Evolutionary conservation across 2,329 filamentous ascomycete species (phyloP), one percentile per base, ranked within the genome.

Genomic region (Fusarium sp.): DNA sequence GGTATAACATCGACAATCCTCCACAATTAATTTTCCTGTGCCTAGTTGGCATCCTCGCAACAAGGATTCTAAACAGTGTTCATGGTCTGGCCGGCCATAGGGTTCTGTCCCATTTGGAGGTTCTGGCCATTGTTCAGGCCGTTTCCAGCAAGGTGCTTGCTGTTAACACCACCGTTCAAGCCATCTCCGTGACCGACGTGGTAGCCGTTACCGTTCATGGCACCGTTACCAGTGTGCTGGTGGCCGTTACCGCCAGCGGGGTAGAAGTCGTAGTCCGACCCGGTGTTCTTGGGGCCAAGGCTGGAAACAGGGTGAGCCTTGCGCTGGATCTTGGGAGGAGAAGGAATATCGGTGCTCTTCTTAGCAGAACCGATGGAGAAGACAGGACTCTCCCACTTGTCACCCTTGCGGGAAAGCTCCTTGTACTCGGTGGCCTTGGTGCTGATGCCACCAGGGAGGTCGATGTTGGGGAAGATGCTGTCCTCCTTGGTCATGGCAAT

Each of bases 361-460:
- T 88, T 85, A 14, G 95, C 94, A 45, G 83, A 87, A 50, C 96
- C 95, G 74, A 98, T 91, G 65, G 89, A 91, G 85, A 99, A 99
- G 76, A 99, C 90, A 12, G 95, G 94, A 66, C 92, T 97, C 85
- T 97, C 92, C 96, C 96, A 99, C 80, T 90, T 91, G 59, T 97
- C 92, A 55, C 96, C 96, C 88, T 96, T 94, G 73, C 85, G 86
- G 11, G 95, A 93, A 62, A 97, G 87, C 24, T 98, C 90, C 83
- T 90, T 93, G 87, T 97, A 98, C 81, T 97, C 94, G 25, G 93
- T 97, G 12, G 95, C 95, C 88, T 97, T 98, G 83, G 89, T 91
- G 74, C 92, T 96, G 79, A 98, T 95, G 59, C 94, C 95, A 25
- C 81, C 81, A 27, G 95, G 94, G 8, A 99, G 86, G 61, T 90